Conservation (phyloP, 768 basidiomycete species). For the Psilocybe tampanensis region DNA sequence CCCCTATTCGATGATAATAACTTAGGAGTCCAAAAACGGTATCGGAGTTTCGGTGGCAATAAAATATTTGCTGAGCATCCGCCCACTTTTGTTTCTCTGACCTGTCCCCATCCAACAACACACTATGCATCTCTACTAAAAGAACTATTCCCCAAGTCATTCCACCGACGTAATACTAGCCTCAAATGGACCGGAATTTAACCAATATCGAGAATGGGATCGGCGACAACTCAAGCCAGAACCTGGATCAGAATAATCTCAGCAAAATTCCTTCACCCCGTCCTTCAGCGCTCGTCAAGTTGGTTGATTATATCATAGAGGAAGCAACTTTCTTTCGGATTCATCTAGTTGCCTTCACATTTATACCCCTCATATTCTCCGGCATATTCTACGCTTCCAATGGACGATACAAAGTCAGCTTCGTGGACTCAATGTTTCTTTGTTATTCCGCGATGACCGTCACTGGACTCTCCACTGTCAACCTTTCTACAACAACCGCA, state of each 20-base stretch:
- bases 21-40: too few relatives aligned
- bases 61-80: too few relatives aligned
- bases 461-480: conserved; percentile 48
- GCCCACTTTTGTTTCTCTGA: not conserved
- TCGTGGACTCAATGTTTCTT: conserved; percentile 61
- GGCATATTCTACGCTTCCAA: conserved; percentile 70
- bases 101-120: not conserved
- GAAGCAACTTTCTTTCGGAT: conserved; percentile 53
- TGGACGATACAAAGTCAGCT: conserved; percentile 50
- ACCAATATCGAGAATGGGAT: not conserved
- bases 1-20: too few relatives aligned
- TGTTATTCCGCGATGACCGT: conserved; percentile 62
- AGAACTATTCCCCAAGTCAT: not conserved
- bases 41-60: too few relatives aligned
- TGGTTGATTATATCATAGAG: conserved; percentile 11
- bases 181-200: not conserved
- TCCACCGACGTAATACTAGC: not conserved
- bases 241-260: not conserved
- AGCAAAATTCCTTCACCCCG: conserved; percentile 10
- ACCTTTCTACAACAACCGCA: conserved; percentile 49
- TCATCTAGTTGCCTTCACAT: conserved; percentile 50
- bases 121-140: not conserved
- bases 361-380: conserved; percentile 61
- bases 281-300: not conserved
- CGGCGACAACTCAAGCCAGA: not conserved